Evolutionary conservation across 768 basidiomycete genomes (phyloP).

Genomic region (Suillus spraguei): DNA sequence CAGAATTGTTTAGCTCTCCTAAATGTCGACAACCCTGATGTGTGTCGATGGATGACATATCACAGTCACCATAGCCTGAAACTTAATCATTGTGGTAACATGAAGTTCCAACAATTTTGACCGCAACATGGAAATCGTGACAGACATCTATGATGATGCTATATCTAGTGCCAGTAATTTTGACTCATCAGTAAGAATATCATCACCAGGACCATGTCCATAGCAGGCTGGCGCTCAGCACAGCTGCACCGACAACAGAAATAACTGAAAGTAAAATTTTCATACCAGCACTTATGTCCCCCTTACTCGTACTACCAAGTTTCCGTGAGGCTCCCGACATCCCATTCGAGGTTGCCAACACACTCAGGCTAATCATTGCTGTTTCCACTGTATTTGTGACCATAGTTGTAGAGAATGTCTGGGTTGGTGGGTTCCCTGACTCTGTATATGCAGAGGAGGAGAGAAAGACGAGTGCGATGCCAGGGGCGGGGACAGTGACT

Average conservation of each 20-base stretch:
- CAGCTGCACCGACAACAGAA: conserved; percentile 1
- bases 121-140: background rate
- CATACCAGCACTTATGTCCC: background rate
- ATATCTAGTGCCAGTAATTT: background rate
- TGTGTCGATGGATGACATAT: too few species aligned
- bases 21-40: too few species aligned
- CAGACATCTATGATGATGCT: background rate
- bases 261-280: background rate
- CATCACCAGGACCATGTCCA: background rate
- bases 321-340: background rate
- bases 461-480: conserved; percentile 31
- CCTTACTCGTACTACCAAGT: conserved; percentile 26
- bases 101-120: background rate
- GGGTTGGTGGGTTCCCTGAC: conserved; percentile 17
- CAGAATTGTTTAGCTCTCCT: too few species aligned
- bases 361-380: conserved; percentile 11
- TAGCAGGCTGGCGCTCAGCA: background rate
- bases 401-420: conserved; percentile 35
- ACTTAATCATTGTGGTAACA: too few species aligned
- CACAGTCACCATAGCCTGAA: too few species aligned
- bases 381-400: conserved; percentile 31
- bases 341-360: too few species aligned
- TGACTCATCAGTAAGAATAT: background rate
- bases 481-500: conserved; percentile 32
- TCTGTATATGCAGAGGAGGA: conserved; percentile 11